Conservation (phyloP, 768 basidiomycete genomes). For the Xerocomellus dryophilus region DNA sequence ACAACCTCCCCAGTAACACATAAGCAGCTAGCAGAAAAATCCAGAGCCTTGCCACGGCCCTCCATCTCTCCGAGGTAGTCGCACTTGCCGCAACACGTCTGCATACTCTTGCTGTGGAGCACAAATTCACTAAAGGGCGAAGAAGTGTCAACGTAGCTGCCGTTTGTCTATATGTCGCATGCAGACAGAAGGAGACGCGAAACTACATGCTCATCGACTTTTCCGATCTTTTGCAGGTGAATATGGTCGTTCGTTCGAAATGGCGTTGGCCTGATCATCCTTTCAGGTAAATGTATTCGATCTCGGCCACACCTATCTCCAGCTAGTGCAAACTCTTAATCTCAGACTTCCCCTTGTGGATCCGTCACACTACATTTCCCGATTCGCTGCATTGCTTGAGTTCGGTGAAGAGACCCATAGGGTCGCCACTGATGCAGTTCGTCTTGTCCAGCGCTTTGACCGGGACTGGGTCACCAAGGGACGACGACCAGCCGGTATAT, state of each 20-base stretch:
- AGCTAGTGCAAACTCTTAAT: constrained; percentile 84
- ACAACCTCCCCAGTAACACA: not conserved
- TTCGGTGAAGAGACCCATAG: constrained; percentile 92
- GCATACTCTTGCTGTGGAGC: constrained; percentile 91
- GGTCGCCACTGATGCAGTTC: constrained; percentile 90
- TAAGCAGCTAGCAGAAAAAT: constrained; percentile 75
- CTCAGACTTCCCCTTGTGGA: constrained; percentile 87
- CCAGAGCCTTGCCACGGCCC: constrained; percentile 71
- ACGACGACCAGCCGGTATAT: constrained; percentile 93
- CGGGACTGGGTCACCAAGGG: constrained; percentile 98
- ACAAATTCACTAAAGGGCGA: constrained; percentile 92
- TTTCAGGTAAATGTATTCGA: constrained; percentile 93
- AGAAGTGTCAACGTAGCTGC: constrained; percentile 92
- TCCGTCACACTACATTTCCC: constrained; percentile 93
- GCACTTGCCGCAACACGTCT: constrained; percentile 78
- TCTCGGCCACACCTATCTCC: constrained; percentile 93
- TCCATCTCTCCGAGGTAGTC: constrained; percentile 78
- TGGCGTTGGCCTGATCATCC: not conserved
- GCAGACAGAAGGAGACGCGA: constrained; percentile 83
- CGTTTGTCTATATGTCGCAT: constrained; percentile 92
- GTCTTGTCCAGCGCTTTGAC: constrained; percentile 91
- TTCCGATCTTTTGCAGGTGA: constrained; percentile 88
- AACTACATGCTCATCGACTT: constrained; percentile 99
- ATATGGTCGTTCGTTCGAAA: constrained; percentile 1
- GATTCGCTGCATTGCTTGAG: constrained; percentile 91